Percentiles rank a stretch among this genome's conserved stretches.
Evolutionary conservation across 371 early-diverging fungal genomes (phyloP).

Genomic region (Haplosporangium sp.): DNA sequence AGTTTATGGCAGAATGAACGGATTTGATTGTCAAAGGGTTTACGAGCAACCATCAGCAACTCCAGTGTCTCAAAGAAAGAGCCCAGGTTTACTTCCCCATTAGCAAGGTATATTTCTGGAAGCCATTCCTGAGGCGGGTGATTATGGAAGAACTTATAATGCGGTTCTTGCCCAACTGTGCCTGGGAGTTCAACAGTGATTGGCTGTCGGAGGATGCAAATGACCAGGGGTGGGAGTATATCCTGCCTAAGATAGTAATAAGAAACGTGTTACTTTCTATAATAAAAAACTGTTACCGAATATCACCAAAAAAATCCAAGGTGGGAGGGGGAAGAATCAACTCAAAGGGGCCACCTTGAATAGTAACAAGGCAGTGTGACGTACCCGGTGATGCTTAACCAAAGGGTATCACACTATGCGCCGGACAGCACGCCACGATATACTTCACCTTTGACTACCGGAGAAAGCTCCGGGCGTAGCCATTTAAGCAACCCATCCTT

Average conservation of each 20-base stretch:
- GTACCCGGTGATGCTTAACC: neutral
- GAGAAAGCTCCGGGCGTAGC: neutral
- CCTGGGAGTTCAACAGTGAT: neutral
- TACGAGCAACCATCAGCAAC: too few relatives aligned
- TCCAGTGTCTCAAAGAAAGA: neutral
- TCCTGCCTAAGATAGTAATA: too few relatives aligned
- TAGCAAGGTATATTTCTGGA: neutral
- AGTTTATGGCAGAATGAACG: neutral
- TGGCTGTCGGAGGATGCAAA: neutral
- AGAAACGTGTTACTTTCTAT: too few relatives aligned
- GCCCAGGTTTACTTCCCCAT: neutral
- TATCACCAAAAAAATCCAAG: too few relatives aligned
- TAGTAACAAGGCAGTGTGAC: neutral
- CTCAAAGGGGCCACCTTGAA: neutral
- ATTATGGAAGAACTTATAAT: neutral
- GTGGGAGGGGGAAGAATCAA: too few relatives aligned
- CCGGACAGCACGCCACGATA: conserved; percentile 2
- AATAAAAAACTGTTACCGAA: too few relatives aligned
- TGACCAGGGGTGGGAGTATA: neutral
- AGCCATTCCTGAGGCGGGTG: conserved; percentile 2
- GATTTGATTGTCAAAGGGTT: neutral
- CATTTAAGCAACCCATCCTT: too few relatives aligned
- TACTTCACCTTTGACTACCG: neutral
- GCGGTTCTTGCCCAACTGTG: neutral
- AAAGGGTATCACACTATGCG: neutral